These are phyloP conservation scores for Leccinum disarticulatum DNA, from an alignment of 768 basidiomycete species.

Conservation along the genomic window DNA sequence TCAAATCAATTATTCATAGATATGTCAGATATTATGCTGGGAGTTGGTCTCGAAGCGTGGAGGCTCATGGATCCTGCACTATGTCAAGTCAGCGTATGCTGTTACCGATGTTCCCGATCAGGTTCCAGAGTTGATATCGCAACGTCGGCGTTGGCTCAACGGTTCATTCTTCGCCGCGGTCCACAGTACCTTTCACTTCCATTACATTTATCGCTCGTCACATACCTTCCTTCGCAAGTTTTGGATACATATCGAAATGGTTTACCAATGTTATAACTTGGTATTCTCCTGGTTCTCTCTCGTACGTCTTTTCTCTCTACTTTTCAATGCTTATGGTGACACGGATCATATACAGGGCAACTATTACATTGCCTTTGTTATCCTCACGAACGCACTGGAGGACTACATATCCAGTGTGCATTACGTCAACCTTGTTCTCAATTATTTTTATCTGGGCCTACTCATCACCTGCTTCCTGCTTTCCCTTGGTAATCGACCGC, in stretches of 20 bases:
- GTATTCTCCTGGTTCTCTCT: constrained; percentile 92
- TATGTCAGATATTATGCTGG: constrained; percentile 85
- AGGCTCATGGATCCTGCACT: constrained; percentile 90
- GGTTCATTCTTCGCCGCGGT: constrained; percentile 98
- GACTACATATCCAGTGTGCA: constrained; percentile 58
- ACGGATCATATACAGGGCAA: constrained; percentile 56
- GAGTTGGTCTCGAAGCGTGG: constrained; percentile 95
- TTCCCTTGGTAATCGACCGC: constrained; percentile 87
- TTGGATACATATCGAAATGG: constrained; percentile 92
- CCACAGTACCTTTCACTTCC: constrained; percentile 89
- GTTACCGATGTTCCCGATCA: constrained; percentile 94
- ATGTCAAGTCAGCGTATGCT: constrained; percentile 92
- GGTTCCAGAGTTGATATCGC: constrained; percentile 92
- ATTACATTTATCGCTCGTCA: constrained; percentile 90
- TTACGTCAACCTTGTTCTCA: constrained; percentile 72
- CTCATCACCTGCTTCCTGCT: constrained; percentile 87
- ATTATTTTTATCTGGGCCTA: constrained; percentile 86
- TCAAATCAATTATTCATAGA: constrained; percentile 5
- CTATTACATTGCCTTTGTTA: constrained; percentile 86
- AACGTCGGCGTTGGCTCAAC: constrained; percentile 95
- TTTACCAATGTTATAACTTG: constrained; percentile 88
- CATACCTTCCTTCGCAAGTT: constrained; percentile 82
- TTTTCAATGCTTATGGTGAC: constrained; percentile 2
- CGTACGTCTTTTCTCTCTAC: constrained; percentile 39
- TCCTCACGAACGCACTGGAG: constrained; percentile 76